A percentile compares a stretch with the other conserved stretches of the same genome.
Evolutionary conservation across 371 early-diverging fungal genomes (phyloP).

Genomic region (Syncephalastrum racemosum): DNA sequence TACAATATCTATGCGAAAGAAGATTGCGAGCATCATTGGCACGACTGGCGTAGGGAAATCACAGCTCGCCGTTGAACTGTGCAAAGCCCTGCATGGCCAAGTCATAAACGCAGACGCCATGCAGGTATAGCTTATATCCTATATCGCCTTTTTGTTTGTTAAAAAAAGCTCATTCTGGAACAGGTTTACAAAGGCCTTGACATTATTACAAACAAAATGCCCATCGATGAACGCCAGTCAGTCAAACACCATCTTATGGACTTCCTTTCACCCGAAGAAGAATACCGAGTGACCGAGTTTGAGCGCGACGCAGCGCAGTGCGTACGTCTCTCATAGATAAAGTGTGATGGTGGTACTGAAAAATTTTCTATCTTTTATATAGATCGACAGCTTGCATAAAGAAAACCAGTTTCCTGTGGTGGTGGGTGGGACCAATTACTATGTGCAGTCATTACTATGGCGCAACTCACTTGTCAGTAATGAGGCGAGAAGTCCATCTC

Average conservation of each 20-base stretch:
- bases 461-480: slow-evolving; percentile 59
- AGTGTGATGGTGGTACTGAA: not conserved
- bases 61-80: slow-evolving; percentile 84
- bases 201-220: slow-evolving; percentile 93
- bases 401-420: slow-evolving; percentile 78
- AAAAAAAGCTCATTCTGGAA: not conserved
- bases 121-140: slow-evolving; percentile 62
- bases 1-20: not conserved
- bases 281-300: slow-evolving; percentile 88
- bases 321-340: slow-evolving; percentile 34
- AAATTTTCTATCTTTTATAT: not conserved
- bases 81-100: slow-evolving; percentile 82
- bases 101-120: slow-evolving; percentile 94
- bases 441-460: slow-evolving; percentile 89
- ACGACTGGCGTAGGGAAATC: slow-evolving; percentile 96
- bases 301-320: slow-evolving; percentile 70
- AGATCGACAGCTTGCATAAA: slow-evolving; percentile 77
- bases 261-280: slow-evolving; percentile 69
- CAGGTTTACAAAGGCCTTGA: slow-evolving; percentile 89
- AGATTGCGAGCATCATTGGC: slow-evolving; percentile 65
- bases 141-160: not conserved
- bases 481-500: slow-evolving; percentile 13
- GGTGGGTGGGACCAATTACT: slow-evolving; percentile 97
- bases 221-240: slow-evolving; percentile 65
- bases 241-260: slow-evolving; percentile 89